phyloP scores from a whole-genome alignment of 352 stramenopile species.

The Bremia lactucae region DNA sequence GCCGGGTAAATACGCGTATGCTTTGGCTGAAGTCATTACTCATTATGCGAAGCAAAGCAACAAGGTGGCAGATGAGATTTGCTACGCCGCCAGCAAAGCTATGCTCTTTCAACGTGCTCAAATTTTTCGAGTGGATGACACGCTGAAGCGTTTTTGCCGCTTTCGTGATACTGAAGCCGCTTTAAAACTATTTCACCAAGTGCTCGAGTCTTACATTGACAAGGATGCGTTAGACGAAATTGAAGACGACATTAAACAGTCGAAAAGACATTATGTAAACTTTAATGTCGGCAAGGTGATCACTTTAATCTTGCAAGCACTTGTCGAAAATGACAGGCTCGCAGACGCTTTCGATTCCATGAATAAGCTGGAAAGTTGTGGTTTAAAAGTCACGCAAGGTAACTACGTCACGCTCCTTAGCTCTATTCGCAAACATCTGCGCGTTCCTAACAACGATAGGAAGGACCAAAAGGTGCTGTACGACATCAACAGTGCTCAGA shows the following conservation, averaged over 20 bases:
- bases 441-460: slow-evolving; percentile 8
- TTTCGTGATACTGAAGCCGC: slow-evolving; percentile 34
- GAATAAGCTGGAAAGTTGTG: slow-evolving; percentile 22
- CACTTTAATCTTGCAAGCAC: slow-evolving; percentile 34
- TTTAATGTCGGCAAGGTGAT: slow-evolving; percentile 42
- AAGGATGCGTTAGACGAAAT: slow-evolving; percentile 12
- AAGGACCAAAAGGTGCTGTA: slow-evolving; percentile 23
- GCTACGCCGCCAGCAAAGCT: slow-evolving; percentile 39
- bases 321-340: slow-evolving; percentile 35
- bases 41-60: slow-evolving; percentile 33
- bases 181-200: slow-evolving; percentile 30
- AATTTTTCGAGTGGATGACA: slow-evolving; percentile 37
- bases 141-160: slow-evolving; percentile 35
- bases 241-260: background rate
- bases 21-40: slow-evolving; percentile 33
- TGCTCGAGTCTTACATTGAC: slow-evolving; percentile 28
- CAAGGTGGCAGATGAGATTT: slow-evolving; percentile 28
- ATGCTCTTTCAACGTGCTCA: slow-evolving; percentile 38
- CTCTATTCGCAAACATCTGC: slow-evolving; percentile 31
- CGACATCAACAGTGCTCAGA: slow-evolving; percentile 26
- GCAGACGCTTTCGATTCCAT: slow-evolving; percentile 24
- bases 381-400: slow-evolving; percentile 16
- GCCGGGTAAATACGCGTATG: slow-evolving; percentile 31
- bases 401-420: slow-evolving; percentile 43
- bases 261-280: slow-evolving; percentile 16